Base-by-base conservation (phyloP, 345 rosid genomes). In the Acer negundo region DNA sequence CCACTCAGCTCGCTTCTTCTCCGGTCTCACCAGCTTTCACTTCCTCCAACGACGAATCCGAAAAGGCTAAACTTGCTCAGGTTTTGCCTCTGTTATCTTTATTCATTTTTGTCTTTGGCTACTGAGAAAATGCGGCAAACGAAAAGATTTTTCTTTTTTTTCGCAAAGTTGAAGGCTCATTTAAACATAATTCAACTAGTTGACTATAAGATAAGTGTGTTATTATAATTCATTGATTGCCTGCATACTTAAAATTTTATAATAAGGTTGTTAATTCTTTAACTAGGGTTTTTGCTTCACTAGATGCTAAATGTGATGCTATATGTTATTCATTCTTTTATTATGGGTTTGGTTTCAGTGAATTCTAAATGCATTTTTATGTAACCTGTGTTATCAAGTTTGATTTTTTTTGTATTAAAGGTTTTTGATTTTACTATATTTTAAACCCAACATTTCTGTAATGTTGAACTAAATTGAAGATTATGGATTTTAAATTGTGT, bases 11-110 rank as follows among this genome's bases (percentile, higher is more conserved):
- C 24, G 82, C 85, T 53, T 86, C 91, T 6, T 84, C 86, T 77
- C 79, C 87, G 2, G 70, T 79, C 19, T 77, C 93, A 38, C 70
- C 92, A 28, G 3, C 82, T 80, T 88, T 80, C 61, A 70, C 82
- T 53, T 76, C 91, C 26, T 67, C 74, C 61, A 80, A 70, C 62
- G 85, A 80, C 75, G 97, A 92, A 20, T 59, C 82, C 9, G 97
- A 90, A 42, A 90, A 73, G 70, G 91, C 91, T 51, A 91, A 88
- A 23, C 94, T 93, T 74, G 95, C 95, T 65, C 95, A 89, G 97
- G 97, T 91, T 47, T 70, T 59, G 68, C 67, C 61, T 15, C 0
- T 77, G 15, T 63, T 49, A n/a, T 75, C 7, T 61, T 55, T 31
- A 11, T 61, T 44, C 12, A 47, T 78, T 63, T 74, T 46, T 12